Evolutionary conservation across 2,329 filamentous ascomycete species (phyloP).

Genomic region (Stagonosporopsis rhizophila): DNA sequence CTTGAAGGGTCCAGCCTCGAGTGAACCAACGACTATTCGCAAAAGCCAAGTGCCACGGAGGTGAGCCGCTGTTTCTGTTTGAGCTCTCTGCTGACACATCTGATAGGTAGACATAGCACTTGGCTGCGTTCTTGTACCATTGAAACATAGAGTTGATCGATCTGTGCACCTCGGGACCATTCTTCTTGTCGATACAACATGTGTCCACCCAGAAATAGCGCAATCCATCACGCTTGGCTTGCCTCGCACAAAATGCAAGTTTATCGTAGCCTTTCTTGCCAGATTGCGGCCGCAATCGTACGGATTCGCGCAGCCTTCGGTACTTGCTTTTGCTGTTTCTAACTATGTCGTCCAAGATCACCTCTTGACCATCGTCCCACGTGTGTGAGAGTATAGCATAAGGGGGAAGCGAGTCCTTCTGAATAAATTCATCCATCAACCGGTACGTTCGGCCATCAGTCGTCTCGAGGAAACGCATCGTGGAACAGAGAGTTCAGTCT

Average conservation of each 20-base stretch:
- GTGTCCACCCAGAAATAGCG: slow-evolving; percentile 26
- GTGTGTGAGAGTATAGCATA: slow-evolving; percentile 31
- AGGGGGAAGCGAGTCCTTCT: background rate
- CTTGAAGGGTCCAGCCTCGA: slow-evolving; percentile 30
- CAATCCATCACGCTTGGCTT: slow-evolving; percentile 19
- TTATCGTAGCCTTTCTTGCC: slow-evolving; percentile 11
- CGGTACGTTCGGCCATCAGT: slow-evolving; percentile 13
- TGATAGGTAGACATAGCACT: slow-evolving; percentile 29
- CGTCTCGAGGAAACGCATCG: slow-evolving; percentile 23
- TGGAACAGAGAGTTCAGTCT: background rate
- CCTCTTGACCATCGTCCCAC: slow-evolving; percentile 20
- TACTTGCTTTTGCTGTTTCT: background rate
- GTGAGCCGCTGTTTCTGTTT: background rate
- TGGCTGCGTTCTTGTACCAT: slow-evolving; percentile 23
- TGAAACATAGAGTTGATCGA: slow-evolving; percentile 31
- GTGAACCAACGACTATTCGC: slow-evolving; percentile 25
- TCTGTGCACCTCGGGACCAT: slow-evolving; percentile 16
- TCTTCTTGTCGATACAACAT: slow-evolving; percentile 28
- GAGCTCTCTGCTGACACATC: slow-evolving; percentile 13
- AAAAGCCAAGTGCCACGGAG: slow-evolving; percentile 14
- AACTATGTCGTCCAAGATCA: slow-evolving; percentile 17
- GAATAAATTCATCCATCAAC: slow-evolving; percentile 6
- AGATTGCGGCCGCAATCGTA: background rate
- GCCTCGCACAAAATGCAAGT: slow-evolving; percentile 24
- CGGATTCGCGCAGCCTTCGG: background rate